Conservation (phyloP, 2,329 filamentous ascomycete genomes). For the Aspergillus proliferans region DNA sequence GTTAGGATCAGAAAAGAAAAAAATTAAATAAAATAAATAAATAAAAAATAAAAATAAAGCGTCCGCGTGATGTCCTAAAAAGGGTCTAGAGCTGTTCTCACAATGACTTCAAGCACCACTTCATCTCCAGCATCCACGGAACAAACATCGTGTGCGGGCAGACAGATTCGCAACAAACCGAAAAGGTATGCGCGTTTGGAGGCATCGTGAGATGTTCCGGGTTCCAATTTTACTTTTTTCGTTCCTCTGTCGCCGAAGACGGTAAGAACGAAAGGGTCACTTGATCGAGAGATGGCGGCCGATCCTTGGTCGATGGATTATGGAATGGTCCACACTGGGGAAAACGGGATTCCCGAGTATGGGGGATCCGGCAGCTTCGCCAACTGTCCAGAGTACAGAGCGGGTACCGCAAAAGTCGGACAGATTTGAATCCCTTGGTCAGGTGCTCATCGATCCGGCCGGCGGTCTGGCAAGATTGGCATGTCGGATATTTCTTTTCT, state of each 20-base stretch:
- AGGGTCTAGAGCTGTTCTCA: conserved; percentile 19
- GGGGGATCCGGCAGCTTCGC: conserved; percentile 8
- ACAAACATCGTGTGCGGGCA: conserved; percentile 2
- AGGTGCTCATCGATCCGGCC: conserved; percentile 2
- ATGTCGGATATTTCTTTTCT: not conserved
- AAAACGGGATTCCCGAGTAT: conserved; percentile 14
- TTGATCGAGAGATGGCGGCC: conserved; percentile 15
- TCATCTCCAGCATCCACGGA: conserved; percentile 18
- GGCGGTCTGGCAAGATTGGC: conserved; percentile 2
- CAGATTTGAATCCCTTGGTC: conserved; percentile 7
- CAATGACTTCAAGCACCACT: conserved; percentile 18
- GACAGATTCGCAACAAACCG: not conserved
- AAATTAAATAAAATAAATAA: too few species aligned
- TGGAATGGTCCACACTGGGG: conserved; percentile 13
- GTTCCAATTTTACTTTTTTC: conserved; percentile 7
- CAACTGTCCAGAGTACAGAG: conserved; percentile 6
- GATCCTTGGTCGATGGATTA: conserved; percentile 3
- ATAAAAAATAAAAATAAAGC: conserved; percentile 12
- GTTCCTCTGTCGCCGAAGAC: conserved; percentile 8
- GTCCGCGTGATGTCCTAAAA: conserved; percentile 20
- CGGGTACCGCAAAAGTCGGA: conserved; percentile 8
- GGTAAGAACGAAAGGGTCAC: conserved; percentile 9
- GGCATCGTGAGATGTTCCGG: not conserved
- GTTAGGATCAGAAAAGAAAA: conserved; percentile 1
- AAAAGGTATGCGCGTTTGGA: conserved; percentile 3